phyloP scores from a whole-genome alignment of 2,329 filamentous ascomycete species.

The Talaromyces pinophilus region DNA sequence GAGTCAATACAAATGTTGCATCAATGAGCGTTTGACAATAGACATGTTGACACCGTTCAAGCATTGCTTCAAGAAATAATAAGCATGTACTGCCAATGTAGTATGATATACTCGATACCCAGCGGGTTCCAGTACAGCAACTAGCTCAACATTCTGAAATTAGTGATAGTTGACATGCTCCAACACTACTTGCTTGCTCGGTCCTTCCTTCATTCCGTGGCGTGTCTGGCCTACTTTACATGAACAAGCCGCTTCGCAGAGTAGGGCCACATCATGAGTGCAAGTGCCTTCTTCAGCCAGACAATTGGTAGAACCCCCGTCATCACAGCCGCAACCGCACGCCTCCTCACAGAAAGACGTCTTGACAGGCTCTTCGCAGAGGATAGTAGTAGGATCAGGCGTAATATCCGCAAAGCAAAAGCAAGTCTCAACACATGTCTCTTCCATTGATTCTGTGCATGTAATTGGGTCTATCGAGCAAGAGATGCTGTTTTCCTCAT shows the following conservation, averaged over 20 bases:
- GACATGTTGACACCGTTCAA: background rate
- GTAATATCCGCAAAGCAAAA: background rate
- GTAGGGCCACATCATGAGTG: background rate
- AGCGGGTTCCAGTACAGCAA: no score
- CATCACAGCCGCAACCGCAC: background rate
- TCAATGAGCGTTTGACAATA: background rate
- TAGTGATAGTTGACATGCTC: background rate
- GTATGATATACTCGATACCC: background rate
- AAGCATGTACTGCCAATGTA: background rate
- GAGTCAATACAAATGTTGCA: slow-evolving; percentile 13
- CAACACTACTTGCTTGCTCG: background rate
- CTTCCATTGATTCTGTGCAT: background rate
- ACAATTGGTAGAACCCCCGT: background rate
- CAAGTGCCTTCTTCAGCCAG: background rate
- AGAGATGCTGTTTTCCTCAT: background rate
- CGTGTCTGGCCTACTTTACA: background rate
- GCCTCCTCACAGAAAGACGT: background rate
- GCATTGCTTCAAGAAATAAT: background rate
- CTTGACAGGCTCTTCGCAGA: background rate
- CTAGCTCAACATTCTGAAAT: background rate
- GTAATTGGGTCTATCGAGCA: background rate
- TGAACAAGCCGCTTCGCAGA: background rate
- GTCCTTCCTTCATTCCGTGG: background rate
- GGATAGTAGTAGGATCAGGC: background rate
- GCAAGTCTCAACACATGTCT: background rate